A percentile compares a stretch with the other conserved stretches of the same genome.
Conservation (phyloP, 257 asterid species). For the Solanum virginianum region DNA sequence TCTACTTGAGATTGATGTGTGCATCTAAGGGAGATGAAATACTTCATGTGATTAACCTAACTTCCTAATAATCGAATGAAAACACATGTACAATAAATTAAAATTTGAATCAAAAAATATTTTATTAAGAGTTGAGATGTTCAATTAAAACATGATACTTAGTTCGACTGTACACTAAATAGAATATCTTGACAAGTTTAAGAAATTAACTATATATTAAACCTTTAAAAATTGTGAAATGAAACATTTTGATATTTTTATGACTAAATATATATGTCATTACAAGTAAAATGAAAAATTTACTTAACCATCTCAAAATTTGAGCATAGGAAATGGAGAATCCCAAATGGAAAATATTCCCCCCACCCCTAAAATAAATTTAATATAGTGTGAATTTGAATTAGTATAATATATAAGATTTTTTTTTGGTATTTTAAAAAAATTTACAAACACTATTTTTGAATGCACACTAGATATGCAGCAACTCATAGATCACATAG, state of each 20-base stretch:
- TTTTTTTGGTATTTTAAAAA: no score
- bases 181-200: no score
- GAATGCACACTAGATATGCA: background rate
- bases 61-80: background rate
- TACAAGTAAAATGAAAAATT: background rate
- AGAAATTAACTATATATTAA: background rate
- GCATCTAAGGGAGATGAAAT: background rate
- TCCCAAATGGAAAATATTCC: background rate
- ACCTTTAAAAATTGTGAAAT: background rate
- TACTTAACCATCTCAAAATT: background rate
- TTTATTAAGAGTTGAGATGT: background rate
- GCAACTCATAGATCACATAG: background rate
- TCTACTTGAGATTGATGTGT: background rate
- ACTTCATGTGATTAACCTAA: background rate
- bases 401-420: no score
- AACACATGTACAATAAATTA: no score
- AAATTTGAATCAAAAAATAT: background rate
- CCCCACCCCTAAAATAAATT: background rate
- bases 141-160: background rate
- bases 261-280: background rate
- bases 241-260: background rate
- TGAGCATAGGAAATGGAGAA: background rate
- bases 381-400: background rate
- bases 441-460: background rate
- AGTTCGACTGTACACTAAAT: background rate